Evolutionary conservation across 2,329 filamentous ascomycete species (phyloP).

Genomic region (Magnaporthales sp.): DNA sequence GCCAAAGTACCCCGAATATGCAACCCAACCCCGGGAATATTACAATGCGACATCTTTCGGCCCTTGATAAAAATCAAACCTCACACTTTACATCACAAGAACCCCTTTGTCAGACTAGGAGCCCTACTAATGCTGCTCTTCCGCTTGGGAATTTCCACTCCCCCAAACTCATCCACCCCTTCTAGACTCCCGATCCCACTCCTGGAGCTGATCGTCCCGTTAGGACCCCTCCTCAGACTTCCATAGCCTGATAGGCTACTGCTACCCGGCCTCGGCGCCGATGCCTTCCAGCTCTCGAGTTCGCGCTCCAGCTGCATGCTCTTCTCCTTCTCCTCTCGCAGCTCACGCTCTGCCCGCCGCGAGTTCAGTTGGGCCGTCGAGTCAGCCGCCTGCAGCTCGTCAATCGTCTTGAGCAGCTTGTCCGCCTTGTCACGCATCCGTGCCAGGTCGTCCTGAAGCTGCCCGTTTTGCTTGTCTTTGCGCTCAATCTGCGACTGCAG

Average conservation of each 20-base stretch:
- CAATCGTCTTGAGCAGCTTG: conserved; percentile 81
- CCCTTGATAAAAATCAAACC: neutral
- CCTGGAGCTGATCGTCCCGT: neutral
- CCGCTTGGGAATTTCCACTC: conserved; percentile 50
- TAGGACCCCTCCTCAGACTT: conserved; percentile 15
- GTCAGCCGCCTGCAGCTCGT: conserved; percentile 86
- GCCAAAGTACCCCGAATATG: neutral
- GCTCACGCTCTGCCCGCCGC: conserved; percentile 79
- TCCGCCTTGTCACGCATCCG: conserved; percentile 87
- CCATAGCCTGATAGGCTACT: conserved; percentile 15
- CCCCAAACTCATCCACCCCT: conserved; percentile 39
- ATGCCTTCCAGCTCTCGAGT: conserved; percentile 66
- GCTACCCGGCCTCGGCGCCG: conserved; percentile 15
- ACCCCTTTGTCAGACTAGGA: conserved; percentile 70
- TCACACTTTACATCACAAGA: conserved; percentile 39
- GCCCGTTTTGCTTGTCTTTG: conserved; percentile 76
- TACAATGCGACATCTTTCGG: neutral
- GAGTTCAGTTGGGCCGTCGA: conserved; percentile 71
- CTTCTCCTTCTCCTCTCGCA: conserved; percentile 83
- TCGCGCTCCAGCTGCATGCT: conserved; percentile 76
- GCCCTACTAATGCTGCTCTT: conserved; percentile 56
- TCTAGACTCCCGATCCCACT: conserved; percentile 12
- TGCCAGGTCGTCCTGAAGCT: conserved; percentile 74
- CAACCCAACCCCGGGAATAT: neutral
- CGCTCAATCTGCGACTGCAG: conserved; percentile 87